Conservation (phyloP, 2,329 filamentous ascomycete species). For the Aspergillus sp. region DNA sequence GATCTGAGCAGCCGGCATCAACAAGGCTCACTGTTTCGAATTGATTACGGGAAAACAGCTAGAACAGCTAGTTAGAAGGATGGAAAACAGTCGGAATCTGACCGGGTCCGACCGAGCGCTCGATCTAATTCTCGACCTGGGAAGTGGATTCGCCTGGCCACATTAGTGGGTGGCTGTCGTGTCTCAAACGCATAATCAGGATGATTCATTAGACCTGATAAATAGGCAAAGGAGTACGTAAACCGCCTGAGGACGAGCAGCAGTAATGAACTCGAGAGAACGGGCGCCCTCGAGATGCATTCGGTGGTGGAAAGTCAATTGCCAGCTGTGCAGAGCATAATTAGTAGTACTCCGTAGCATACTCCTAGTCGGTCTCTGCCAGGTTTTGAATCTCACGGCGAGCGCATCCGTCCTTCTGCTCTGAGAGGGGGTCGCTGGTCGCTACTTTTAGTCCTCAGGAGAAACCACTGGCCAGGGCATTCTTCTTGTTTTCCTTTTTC, state of each 20-base stretch:
- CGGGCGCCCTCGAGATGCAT: neutral
- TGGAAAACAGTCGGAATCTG: neutral
- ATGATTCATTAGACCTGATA: constrained; percentile 12
- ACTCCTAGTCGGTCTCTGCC: neutral
- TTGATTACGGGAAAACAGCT: neutral
- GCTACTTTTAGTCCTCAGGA: neutral
- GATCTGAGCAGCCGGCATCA: neutral
- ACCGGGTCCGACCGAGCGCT: constrained; percentile 15
- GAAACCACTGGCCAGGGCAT: neutral
- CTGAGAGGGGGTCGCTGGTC: neutral
- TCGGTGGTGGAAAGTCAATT: too few species aligned
- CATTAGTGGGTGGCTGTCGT: constrained; percentile 19
- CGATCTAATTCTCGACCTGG: constrained; percentile 16
- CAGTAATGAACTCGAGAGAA: too few species aligned
- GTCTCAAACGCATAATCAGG: constrained; percentile 20
- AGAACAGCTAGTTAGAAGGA: neutral
- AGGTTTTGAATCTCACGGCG: neutral
- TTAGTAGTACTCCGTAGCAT: neutral
- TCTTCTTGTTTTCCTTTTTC: constrained; percentile 9
- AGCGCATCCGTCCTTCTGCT: neutral
- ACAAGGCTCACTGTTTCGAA: neutral
- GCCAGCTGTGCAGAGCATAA: too few species aligned
- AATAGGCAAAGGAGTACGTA: neutral
- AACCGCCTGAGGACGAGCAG: neutral
- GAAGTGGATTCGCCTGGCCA: constrained; percentile 17